These are phyloP conservation scores for Magnusiomyces suaveolens DNA, from an alignment of 1,139 yeast genomes.

Conservation along the genomic window DNA sequence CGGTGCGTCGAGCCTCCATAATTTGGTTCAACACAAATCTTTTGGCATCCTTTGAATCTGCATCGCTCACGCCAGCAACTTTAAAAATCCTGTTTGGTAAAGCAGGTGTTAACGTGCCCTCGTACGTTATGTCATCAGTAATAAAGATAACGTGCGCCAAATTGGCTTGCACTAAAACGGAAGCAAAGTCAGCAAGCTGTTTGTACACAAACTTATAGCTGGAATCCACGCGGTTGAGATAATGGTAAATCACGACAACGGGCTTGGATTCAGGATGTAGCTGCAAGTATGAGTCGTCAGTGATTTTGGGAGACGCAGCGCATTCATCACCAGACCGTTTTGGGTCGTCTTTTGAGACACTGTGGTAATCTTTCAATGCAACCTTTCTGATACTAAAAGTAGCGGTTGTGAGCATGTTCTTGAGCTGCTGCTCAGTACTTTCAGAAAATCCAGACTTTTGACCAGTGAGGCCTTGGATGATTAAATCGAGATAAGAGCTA, in stretches of 20 bases:
- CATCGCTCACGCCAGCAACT: conserved; percentile 67
- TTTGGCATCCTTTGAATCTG: conserved; percentile 59
- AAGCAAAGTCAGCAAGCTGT: conserved; percentile 83
- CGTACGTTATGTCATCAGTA: conserved; percentile 75
- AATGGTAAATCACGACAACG: conserved; percentile 72
- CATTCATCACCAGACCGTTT: conserved; percentile 3
- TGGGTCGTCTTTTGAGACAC: conserved; percentile 21
- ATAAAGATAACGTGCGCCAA: conserved; percentile 82
- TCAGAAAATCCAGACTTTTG: conserved; percentile 90
- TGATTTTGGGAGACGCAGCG: conserved; percentile 27
- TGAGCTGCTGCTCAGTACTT: conserved; percentile 70
- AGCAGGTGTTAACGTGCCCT: conserved; percentile 51
- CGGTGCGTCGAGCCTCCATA: conserved; percentile 24
- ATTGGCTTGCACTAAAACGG: conserved; percentile 62
- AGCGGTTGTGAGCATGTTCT: conserved; percentile 69
- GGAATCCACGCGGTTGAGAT: conserved; percentile 45
- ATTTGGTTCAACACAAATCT: conserved; percentile 57
- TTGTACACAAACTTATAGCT: conserved; percentile 54
- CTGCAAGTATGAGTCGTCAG: conserved; percentile 75
- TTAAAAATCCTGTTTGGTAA: conserved; percentile 85
- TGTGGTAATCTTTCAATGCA: conserved; percentile 41
- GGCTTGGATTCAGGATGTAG: conserved; percentile 85
- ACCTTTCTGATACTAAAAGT: conserved; percentile 62
- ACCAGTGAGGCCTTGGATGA: conserved; percentile 84
- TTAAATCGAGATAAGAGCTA: conserved; percentile 72